These are phyloP conservation scores for Geotrichum aggregatum DNA, from an alignment of 1,139 yeast genomes.

Conservation along the genomic window DNA sequence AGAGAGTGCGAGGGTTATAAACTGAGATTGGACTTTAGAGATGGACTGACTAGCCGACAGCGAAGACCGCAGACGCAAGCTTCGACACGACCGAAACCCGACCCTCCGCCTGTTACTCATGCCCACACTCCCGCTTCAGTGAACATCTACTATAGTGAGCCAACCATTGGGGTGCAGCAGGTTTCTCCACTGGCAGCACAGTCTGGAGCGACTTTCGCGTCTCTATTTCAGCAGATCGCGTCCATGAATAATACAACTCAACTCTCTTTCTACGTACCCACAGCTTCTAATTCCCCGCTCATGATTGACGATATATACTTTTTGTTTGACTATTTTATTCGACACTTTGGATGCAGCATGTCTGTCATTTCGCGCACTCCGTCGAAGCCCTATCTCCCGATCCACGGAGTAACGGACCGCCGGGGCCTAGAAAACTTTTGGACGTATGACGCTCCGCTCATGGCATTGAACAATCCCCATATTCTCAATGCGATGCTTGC, in stretches of 20 bases:
- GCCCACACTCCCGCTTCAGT: neutral
- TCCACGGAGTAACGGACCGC: slow-evolving; percentile 1
- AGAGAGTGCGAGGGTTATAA: slow-evolving; percentile 25
- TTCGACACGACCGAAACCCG: no score
- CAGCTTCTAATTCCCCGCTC: slow-evolving; percentile 3
- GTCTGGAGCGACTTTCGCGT: no score
- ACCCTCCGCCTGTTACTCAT: neutral
- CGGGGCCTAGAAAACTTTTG: slow-evolving; percentile 21
- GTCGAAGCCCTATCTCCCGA: neutral
- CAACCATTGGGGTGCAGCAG: no score
- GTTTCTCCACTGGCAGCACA: neutral
- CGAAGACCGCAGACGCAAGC: no score
- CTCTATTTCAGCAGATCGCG: neutral
- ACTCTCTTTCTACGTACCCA: neutral
- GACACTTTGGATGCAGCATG: slow-evolving; percentile 11
- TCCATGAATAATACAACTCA: neutral
- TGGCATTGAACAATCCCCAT: slow-evolving; percentile 18
- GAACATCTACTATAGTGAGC: neutral
- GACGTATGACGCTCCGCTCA: slow-evolving; percentile 20
- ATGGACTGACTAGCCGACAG: slow-evolving; percentile 11
- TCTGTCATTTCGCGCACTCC: neutral
- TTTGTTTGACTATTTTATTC: slow-evolving; percentile 11
- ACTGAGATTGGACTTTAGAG: slow-evolving; percentile 14
- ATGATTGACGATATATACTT: slow-evolving; percentile 5
- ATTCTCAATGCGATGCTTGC: slow-evolving; percentile 17